Percentiles rank a stretch among this genome's conserved stretches.
Evolutionary conservation across 1,284 basidiomycete genomes (phyloP).

Genomic region (Fomes fomentarius): DNA sequence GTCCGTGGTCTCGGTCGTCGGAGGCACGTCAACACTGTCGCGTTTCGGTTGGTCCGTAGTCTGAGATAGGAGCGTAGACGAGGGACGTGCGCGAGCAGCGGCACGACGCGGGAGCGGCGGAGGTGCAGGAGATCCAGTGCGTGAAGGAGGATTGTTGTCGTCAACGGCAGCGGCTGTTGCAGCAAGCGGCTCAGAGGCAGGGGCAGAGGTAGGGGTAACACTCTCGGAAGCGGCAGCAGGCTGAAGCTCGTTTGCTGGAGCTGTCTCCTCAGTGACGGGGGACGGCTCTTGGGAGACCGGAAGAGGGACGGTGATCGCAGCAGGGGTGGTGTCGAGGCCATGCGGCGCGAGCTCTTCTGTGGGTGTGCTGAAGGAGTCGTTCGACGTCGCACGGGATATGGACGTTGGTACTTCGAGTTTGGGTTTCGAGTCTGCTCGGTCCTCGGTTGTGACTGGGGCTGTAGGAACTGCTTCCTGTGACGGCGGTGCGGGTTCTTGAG

Average conservation of each 20-base stretch:
- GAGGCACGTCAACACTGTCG: neutral
- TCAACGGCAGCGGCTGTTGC: neutral
- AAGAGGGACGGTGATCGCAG: conserved; percentile 39
- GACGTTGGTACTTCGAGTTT: conserved; percentile 6
- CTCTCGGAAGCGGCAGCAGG: neutral
- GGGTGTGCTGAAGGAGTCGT: conserved; percentile 38
- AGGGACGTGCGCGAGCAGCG: conserved; percentile 42
- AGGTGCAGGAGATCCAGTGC: conserved; percentile 37
- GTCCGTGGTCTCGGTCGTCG: neutral
- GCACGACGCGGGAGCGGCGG: conserved; percentile 63
- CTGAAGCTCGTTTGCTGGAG: conserved; percentile 2
- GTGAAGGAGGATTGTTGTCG: conserved; percentile 22
- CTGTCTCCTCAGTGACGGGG: conserved; percentile 12
- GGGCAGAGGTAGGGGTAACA: neutral
- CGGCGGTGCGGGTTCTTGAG: neutral
- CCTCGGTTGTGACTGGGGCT: neutral
- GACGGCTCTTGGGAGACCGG: conserved; percentile 42
- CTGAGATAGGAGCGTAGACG: conserved; percentile 11
- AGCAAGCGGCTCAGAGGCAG: conserved; percentile 10
- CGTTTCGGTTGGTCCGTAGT: neutral
- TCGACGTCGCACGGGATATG: conserved; percentile 24
- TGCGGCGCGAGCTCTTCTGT: conserved; percentile 32
- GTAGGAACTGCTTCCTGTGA: neutral
- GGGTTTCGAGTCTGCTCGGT: neutral
- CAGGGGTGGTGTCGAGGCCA: conserved; percentile 19